Evolutionary conservation across 352 stramenopile species (phyloP), one percentile per base, ranked within the genome.

Genomic region (Globisporangium radiosum): DNA sequence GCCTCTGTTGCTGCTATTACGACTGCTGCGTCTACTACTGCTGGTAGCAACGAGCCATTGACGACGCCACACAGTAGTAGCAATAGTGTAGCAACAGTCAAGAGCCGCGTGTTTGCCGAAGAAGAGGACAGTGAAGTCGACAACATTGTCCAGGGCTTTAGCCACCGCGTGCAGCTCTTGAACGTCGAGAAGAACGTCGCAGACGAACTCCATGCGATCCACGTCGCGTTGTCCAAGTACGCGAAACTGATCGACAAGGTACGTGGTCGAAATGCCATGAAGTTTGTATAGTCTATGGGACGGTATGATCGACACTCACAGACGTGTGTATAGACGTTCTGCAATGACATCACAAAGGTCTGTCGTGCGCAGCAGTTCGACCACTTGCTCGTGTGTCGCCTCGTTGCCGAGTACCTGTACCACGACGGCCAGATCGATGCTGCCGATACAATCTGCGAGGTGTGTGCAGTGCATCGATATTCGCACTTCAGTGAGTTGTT

Each of bases 181-280:
- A 87, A 90, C 53, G 66, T 90, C 11, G 80, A 92, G 52, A 87
- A 88, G 64, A 84, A 78, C 45, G 75, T 88, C 10, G 69, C 72
- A 1, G 80, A 76, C 25, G 82, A 92, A 56, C 65, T 92, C 13
- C 88, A 87, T 53, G 56, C 63, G 6, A 83, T 92, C 25, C 82
- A 92, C 55, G 68, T 85, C 40, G 64, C 84, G 50, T 56, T 92
- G 50, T 87, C 79, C 49, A 92, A 90, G 59, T 90, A 85, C 52
- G 78, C 74, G 42, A 92, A 92, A 62, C 76, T 86, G 47, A 90
- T 92, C 56, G 80, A 92, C 61, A 90, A 92, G 78, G 82, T 92
- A 17, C 43, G 25, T 47, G 47, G 11, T 45, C 49, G 47, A 19
- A 19, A 19, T 19, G 25, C 25, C 25, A 33, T 33, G 25, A 33